Evolutionary conservation across 176 grass and related monocot genomes (phyloP), one percentile per base, ranked within the genome.

Genomic region (Oryza glumipatula): DNA sequence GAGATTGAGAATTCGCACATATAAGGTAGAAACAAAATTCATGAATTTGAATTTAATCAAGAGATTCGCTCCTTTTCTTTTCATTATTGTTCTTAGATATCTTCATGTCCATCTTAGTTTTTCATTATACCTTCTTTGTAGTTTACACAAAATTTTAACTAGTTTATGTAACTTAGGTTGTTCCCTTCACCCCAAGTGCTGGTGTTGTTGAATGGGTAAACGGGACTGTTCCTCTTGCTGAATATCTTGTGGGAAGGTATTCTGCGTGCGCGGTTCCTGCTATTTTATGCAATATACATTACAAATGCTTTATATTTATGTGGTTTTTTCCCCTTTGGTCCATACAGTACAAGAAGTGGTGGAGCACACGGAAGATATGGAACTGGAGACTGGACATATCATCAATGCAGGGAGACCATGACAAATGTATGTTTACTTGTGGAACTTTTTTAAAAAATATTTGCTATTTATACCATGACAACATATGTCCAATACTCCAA

Each of bases 201-300:
- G 93, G 95, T 88, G 86, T 98, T 68, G 92, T 98, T 80, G 95
- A 98, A 92, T 98, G 95, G 95, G 95, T 98, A 66, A 90, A 98
- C 81, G 75, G 95, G 73, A 95, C 95, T 67, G 77, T 95, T 84
- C 95, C 93, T 2, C 89, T 98, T 54, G 91, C 89, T 7, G 95
- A 98, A 71, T 98, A 98, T 86, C 93, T 98, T 73, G 76, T 92
- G 83, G 95, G 93, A 65, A 98, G 95, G 95, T 98, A 88, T 65
- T 77, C 67, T 77, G 19, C 12, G 4, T 67, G 28, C 77, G 84
- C 67, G 52, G 74, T 81, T 84, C 78, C 26, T 38, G 33, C 74
- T 58, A 80, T 70, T 77, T 36, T 65, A 77, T 81, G 23, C 84
- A 66, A 70, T 70, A 10, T 64, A 17, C 16, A 32, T 88, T 81